A percentile compares a stretch with the other conserved stretches of the same genome.
phyloP scores from a whole-genome alignment of 768 basidiomycete species.

The Mrakia gelida region DNA sequence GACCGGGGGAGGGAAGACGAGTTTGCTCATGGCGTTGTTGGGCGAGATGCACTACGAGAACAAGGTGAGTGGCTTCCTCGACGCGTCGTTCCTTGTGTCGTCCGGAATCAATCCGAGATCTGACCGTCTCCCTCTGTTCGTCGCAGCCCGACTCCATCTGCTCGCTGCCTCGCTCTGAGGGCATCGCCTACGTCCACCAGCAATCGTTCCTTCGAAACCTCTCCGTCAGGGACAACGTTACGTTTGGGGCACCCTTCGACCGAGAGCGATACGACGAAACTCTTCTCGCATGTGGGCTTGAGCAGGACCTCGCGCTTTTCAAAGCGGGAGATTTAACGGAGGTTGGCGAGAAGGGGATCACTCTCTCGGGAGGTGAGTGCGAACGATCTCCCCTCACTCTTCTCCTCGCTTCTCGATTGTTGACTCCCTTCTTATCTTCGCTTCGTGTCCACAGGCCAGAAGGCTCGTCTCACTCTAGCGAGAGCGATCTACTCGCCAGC shows the following conservation, averaged over 20 bases:
- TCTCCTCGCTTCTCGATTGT: background rate
- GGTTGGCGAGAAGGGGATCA: slow-evolving; percentile 16
- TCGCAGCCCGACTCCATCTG: slow-evolving; percentile 56
- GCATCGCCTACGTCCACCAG: slow-evolving; percentile 75
- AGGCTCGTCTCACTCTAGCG: slow-evolving; percentile 51
- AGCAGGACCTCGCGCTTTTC: slow-evolving; percentile 22
- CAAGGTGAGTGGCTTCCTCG: background rate
- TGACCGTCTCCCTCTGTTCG: background rate
- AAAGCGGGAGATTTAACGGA: slow-evolving; percentile 29
- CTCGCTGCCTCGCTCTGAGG: slow-evolving; percentile 62
- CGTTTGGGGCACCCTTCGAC: slow-evolving; percentile 17
- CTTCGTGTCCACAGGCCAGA: slow-evolving; percentile 48
- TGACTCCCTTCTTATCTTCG: background rate
- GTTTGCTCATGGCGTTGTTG: slow-evolving; percentile 42
- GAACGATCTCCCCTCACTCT: background rate
- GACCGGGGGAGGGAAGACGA: slow-evolving; percentile 45
- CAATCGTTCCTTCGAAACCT: slow-evolving; percentile 71
- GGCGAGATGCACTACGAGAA: slow-evolving; percentile 47
- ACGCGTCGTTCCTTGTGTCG: background rate
- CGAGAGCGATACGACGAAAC: slow-evolving; percentile 23
- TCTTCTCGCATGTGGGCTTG: slow-evolving; percentile 16
- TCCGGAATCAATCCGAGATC: too few relatives aligned
- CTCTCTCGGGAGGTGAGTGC: slow-evolving; percentile 42
- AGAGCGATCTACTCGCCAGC: slow-evolving; percentile 19
- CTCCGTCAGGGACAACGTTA: slow-evolving; percentile 44